Conservation (phyloP, 2,329 filamentous ascomycete genomes). For the Xylariaceae sp. region DNA sequence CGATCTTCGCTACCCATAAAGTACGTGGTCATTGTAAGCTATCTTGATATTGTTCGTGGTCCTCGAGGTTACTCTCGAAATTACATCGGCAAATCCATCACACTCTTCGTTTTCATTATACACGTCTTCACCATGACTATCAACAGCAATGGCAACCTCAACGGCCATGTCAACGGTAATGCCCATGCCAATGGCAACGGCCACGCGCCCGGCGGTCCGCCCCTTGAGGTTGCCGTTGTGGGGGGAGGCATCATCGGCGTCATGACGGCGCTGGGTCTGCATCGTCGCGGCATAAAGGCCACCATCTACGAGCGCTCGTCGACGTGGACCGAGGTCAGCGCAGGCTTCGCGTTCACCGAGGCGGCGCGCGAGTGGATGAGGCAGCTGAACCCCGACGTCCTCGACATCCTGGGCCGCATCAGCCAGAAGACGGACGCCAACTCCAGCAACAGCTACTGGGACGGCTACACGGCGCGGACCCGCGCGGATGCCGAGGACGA, state of each 20-base stretch:
- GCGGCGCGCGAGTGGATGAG: constrained; percentile 16
- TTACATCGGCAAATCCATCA: no score
- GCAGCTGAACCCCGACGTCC: constrained; percentile 13
- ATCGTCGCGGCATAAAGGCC: constrained; percentile 12
- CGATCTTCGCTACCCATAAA: no score
- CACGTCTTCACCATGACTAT: no score
- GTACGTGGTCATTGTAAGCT: no score
- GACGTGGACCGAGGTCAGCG: constrained; percentile 18
- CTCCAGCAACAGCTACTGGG: no score
- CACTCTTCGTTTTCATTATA: no score
- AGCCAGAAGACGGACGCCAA: constrained; percentile 9
- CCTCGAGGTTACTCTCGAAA: no score
- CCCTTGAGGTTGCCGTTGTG: constrained; percentile 14
- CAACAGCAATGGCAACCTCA: no score
- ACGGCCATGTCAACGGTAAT: constrained; percentile 1
- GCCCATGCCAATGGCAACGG: no score
- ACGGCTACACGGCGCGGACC: no score
- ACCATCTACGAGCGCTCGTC: constrained; percentile 15
- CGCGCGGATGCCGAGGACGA: no score
- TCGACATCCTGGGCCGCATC: constrained; percentile 10
- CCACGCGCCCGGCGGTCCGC: constrained; percentile 3
- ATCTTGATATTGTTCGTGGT: no score
- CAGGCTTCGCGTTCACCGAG: constrained; percentile 18
- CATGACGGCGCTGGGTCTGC: constrained; percentile 12
- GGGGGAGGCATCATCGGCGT: constrained; percentile 19